Conservation (phyloP, 768 basidiomycete genomes). For the Gloeophyllum trabeum region DNA sequence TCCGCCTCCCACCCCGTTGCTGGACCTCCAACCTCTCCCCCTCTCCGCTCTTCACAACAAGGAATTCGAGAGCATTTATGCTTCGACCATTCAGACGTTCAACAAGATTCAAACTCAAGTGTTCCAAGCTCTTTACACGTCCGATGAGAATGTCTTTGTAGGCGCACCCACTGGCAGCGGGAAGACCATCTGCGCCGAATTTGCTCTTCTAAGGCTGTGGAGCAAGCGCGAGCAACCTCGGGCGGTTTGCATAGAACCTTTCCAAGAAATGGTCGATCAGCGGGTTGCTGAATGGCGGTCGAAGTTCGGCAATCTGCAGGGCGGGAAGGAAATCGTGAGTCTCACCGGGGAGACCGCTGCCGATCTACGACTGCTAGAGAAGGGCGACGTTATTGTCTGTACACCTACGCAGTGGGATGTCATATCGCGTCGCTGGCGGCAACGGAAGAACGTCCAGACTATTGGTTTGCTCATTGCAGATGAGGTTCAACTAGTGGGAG, state of each 20-base stretch:
- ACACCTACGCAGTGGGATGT: constrained; percentile 97
- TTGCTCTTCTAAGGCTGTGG: constrained; percentile 92
- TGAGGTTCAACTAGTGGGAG: constrained; percentile 90
- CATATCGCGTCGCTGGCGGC: constrained; percentile 89
- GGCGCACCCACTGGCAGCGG: constrained; percentile 96
- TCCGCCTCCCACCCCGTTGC: constrained; percentile 83
- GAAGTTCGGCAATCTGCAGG: constrained; percentile 76
- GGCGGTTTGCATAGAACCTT: constrained; percentile 93
- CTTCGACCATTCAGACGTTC: constrained; percentile 70
- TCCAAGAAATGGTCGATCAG: constrained; percentile 94
- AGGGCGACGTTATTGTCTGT: constrained; percentile 89
- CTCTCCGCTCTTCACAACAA: constrained; percentile 88
- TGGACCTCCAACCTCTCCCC: constrained; percentile 87
- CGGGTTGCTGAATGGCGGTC: constrained; percentile 81
- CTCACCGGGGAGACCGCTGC: constrained; percentile 92
- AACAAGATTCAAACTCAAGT: constrained; percentile 99
- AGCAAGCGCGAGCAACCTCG: constrained; percentile 71
- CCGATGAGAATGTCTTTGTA: constrained; percentile 94
- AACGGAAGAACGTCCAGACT: constrained; percentile 91
- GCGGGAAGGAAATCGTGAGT: constrained; percentile 88
- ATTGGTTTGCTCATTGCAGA: constrained; percentile 91
- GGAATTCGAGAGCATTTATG: constrained; percentile 84
- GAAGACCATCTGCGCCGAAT: constrained; percentile 96
- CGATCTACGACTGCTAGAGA: constrained; percentile 81
- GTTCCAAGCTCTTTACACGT: constrained; percentile 94